Percentiles rank a stretch among this genome's conserved stretches.
These are phyloP conservation scores for Plasmodium relictum DNA, from an alignment of 169 alveolate species.

Conservation along the genomic window DNA sequence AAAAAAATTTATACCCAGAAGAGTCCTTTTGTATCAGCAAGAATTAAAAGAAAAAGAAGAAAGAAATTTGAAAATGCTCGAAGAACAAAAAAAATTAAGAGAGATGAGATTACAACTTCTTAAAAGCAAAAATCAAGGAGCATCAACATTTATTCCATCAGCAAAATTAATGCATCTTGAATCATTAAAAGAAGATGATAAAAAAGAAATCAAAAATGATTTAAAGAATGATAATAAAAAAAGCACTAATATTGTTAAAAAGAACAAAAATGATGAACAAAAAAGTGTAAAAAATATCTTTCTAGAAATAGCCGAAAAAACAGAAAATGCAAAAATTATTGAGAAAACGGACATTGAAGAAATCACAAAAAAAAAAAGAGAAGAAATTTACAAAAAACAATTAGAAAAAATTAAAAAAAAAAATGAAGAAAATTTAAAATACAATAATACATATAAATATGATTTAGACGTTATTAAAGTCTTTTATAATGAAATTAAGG, in stretches of 20 bases:
- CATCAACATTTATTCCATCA: constrained; percentile 61
- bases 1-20: constrained; percentile 43
- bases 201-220: constrained; percentile 14
- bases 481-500: constrained; percentile 35
- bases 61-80: constrained; percentile 3
- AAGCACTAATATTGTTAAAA: not conserved
- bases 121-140: constrained; percentile 53
- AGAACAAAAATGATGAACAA: constrained; percentile 6
- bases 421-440: constrained; percentile 71
- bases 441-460: constrained; percentile 51
- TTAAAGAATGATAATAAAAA: constrained; percentile 1
- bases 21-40: constrained; percentile 53
- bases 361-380: constrained; percentile 47
- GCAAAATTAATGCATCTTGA: constrained; percentile 61
- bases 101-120: constrained; percentile 37
- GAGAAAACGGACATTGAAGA: constrained; percentile 74
- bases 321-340: constrained; percentile 76
- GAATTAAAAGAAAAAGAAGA: constrained; percentile 44
- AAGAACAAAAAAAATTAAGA: constrained; percentile 42
- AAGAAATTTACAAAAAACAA: constrained; percentile 62
- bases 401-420: constrained; percentile 54
- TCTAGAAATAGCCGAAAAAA: constrained; percentile 72
- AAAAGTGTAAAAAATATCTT: constrained; percentile 26
- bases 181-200: constrained; percentile 16
- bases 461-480: constrained; percentile 28